Evolutionary conservation across 2,329 filamentous ascomycete genomes (phyloP).

Genomic region (Apiospora marii): DNA sequence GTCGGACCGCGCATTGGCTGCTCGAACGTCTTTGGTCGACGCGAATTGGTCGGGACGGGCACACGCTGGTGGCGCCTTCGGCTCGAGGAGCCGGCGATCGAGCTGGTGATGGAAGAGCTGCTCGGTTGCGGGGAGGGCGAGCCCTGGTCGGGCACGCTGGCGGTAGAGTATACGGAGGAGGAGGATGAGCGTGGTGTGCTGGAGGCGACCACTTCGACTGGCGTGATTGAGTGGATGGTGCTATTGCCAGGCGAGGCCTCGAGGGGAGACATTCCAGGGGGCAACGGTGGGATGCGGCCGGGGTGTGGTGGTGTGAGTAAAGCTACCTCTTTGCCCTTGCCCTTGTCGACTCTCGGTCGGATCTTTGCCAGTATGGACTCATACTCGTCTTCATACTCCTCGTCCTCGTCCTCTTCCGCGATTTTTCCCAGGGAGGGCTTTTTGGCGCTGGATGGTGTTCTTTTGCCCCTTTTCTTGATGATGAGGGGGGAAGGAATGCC

Average conservation of each 20-base stretch:
- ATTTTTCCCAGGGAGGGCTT: neutral
- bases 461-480: constrained; percentile 2
- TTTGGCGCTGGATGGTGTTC: neutral
- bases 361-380: neutral
- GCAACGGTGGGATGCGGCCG: neutral
- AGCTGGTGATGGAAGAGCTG: neutral
- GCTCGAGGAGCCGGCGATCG: neutral
- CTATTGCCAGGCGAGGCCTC: neutral
- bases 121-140: neutral
- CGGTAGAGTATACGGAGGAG: neutral
- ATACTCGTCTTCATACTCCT: neutral
- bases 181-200: constrained; percentile 6
- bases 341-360: neutral
- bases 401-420: constrained; percentile 1
- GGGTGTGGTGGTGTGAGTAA: neutral
- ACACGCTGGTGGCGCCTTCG: neutral
- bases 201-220: neutral
- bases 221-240: neutral
- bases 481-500: neutral
- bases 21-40: neutral
- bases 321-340: neutral
- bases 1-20: neutral
- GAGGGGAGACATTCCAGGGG: neutral
- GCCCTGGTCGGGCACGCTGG: neutral
- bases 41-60: neutral